phyloP scores from a whole-genome alignment of 371 early-diverging fungal species.

The Saksenaea oblongispora region DNA sequence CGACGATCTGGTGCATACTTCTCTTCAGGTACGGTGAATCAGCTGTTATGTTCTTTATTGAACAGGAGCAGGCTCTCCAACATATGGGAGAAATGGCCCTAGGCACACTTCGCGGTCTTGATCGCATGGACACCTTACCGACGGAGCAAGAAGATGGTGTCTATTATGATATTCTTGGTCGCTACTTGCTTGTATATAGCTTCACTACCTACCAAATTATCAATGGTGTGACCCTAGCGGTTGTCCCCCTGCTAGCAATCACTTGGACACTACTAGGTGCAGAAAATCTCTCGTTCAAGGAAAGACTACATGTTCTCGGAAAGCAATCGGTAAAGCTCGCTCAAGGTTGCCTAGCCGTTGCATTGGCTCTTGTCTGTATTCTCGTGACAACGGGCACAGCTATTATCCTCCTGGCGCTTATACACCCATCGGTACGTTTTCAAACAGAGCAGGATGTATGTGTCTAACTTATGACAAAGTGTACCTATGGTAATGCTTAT shows the following conservation, averaged over 20 bases:
- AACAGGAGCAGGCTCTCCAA: conserved; percentile 19
- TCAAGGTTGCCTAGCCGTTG: background rate
- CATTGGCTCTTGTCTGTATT: background rate
- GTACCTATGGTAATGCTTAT: conserved; percentile 15
- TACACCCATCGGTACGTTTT: background rate
- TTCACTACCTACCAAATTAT: conserved; percentile 45
- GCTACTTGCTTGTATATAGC: conserved; percentile 45
- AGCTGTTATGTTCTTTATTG: too few species aligned
- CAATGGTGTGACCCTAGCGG: conserved; percentile 37
- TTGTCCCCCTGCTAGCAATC: conserved; percentile 26
- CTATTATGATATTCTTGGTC: conserved; percentile 56
- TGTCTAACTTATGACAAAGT: background rate
- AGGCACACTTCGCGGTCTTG: conserved; percentile 36
- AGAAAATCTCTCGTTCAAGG: background rate
- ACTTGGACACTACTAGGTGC: background rate
- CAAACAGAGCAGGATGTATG: too few species aligned
- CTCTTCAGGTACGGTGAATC: conserved; percentile 39
- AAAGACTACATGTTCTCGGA: background rate
- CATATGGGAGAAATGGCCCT: conserved; percentile 65
- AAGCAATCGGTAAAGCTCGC: background rate
- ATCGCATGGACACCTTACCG: conserved; percentile 15
- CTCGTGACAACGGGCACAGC: background rate
- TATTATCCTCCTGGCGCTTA: background rate
- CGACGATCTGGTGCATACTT: conserved; percentile 52
- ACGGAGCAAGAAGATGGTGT: conserved; percentile 22